These are phyloP conservation scores for Claviceps monticola DNA, from an alignment of 2,329 filamentous ascomycete species.

Conservation along the genomic window DNA sequence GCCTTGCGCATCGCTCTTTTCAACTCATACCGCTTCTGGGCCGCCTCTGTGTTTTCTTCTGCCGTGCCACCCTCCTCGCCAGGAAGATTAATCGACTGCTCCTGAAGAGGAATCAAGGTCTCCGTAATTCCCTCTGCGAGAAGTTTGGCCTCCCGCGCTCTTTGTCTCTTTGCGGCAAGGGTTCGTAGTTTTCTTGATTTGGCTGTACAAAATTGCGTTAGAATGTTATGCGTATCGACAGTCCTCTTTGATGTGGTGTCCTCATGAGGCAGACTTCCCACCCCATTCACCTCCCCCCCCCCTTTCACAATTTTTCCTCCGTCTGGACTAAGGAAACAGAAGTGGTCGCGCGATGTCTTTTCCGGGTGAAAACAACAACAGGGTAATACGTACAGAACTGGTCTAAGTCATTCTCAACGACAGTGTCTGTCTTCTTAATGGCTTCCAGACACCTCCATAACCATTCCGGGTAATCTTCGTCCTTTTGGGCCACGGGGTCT, in stretches of 20 bases:
- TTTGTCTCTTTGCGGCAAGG: slow-evolving; percentile 52
- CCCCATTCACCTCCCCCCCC: background rate
- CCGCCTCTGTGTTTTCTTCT: slow-evolving; percentile 33
- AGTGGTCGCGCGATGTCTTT: too few species aligned
- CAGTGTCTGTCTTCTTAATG: slow-evolving; percentile 39
- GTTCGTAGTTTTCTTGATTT: slow-evolving; percentile 76
- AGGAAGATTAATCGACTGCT: slow-evolving; percentile 66
- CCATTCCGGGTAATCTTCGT: slow-evolving; percentile 69
- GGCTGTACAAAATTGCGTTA: slow-evolving; percentile 29
- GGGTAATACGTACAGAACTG: slow-evolving; percentile 55
- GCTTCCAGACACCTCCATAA: slow-evolving; percentile 59
- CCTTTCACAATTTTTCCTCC: background rate
- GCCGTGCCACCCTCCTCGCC: slow-evolving; percentile 27
- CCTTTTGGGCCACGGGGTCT: slow-evolving; percentile 60
- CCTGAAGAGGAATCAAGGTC: slow-evolving; percentile 55
- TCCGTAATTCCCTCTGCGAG: slow-evolving; percentile 52
- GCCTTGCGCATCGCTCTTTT: slow-evolving; percentile 61
- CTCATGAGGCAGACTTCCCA: too few species aligned
- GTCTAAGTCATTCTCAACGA: slow-evolving; percentile 48
- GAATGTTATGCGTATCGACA: too few species aligned
- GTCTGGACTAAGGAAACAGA: background rate
- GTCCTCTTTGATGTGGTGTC: too few species aligned
- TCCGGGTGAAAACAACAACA: too few species aligned
- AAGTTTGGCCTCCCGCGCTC: slow-evolving; percentile 41
- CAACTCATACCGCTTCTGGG: slow-evolving; percentile 44